phyloP scores from a whole-genome alignment of 345 rosid genomes.

The Geranium brycei region DNA sequence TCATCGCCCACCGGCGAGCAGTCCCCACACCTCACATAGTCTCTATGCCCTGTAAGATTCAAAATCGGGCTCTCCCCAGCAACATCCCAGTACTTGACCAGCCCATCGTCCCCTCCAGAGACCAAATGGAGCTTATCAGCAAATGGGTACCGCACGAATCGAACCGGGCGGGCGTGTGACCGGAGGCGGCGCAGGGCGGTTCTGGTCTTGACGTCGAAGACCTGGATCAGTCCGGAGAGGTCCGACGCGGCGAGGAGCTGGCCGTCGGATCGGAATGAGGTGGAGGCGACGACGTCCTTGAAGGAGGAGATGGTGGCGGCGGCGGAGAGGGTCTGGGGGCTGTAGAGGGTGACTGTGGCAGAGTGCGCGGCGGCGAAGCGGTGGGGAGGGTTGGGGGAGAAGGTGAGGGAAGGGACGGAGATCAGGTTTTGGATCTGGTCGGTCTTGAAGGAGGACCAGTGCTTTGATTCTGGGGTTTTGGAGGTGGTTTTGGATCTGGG shows the following conservation, averaged over 20 bases:
- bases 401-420: constrained; percentile 47
- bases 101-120: constrained; percentile 82
- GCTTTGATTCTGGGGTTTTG: constrained; percentile 64
- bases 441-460: constrained; percentile 84
- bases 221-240: constrained; percentile 62
- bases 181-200: constrained; percentile 67
- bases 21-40: constrained; percentile 83
- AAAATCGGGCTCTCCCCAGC: constrained; percentile 45
- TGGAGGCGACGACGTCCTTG: constrained; percentile 69
- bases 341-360: constrained; percentile 49
- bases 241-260: constrained; percentile 76
- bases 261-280: constrained; percentile 75
- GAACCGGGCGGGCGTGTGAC: constrained; percentile 67
- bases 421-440: constrained; percentile 34
- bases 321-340: constrained; percentile 33
- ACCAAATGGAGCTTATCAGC: constrained; percentile 78
- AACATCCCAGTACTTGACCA: constrained; percentile 95
- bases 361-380: constrained; percentile 67
- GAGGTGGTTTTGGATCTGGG: constrained; percentile 40
- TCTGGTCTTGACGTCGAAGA: constrained; percentile 59
- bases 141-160: constrained; percentile 64
- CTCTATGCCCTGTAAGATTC: constrained; percentile 68
- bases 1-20: constrained; percentile 58
- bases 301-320: constrained; percentile 43
- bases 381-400: constrained; percentile 51